Evolutionary conservation across 306 rosid genomes (phyloP).

Genomic region (Lotus japonicus): DNA sequence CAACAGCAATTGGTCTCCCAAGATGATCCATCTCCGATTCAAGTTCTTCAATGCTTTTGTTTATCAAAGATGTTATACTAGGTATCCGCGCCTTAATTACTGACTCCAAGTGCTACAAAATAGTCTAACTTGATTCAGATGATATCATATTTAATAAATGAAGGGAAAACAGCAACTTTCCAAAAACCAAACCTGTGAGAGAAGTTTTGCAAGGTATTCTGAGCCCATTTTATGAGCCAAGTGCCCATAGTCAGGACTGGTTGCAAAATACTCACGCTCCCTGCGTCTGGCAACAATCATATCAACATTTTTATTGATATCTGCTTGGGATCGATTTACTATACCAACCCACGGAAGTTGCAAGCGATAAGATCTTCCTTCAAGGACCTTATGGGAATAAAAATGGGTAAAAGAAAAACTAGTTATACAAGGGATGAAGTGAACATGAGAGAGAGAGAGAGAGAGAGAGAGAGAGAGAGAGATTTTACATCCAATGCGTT

Average conservation of each 20-base stretch:
- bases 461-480: background rate
- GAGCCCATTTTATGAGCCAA: slow-evolving; percentile 88
- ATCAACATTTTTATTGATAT: slow-evolving; percentile 86
- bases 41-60: slow-evolving; percentile 91
- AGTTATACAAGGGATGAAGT: background rate
- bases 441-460: background rate
- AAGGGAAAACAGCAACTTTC: background rate
- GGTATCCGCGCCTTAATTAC: slow-evolving; percentile 85
- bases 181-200: slow-evolving; percentile 63
- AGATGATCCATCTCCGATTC: slow-evolving; percentile 93
- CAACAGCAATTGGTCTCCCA: slow-evolving; percentile 86
- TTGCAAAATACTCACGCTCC: slow-evolving; percentile 86
- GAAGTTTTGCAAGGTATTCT: slow-evolving; percentile 93
- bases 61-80: slow-evolving; percentile 79
- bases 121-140: slow-evolving; percentile 27
- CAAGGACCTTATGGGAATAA: slow-evolving; percentile 59
- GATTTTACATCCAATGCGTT: slow-evolving; percentile 73
- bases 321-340: slow-evolving; percentile 97
- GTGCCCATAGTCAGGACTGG: slow-evolving; percentile 95
- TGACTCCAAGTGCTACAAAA: slow-evolving; percentile 72
- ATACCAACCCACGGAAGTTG: slow-evolving; percentile 97
- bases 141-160: background rate
- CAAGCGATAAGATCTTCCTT: slow-evolving; percentile 89
- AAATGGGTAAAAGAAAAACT: background rate
- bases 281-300: slow-evolving; percentile 85